These are phyloP conservation scores for Toxicodendron radicans DNA, from an alignment of 345 rosid genomes.

Conservation along the genomic window DNA sequence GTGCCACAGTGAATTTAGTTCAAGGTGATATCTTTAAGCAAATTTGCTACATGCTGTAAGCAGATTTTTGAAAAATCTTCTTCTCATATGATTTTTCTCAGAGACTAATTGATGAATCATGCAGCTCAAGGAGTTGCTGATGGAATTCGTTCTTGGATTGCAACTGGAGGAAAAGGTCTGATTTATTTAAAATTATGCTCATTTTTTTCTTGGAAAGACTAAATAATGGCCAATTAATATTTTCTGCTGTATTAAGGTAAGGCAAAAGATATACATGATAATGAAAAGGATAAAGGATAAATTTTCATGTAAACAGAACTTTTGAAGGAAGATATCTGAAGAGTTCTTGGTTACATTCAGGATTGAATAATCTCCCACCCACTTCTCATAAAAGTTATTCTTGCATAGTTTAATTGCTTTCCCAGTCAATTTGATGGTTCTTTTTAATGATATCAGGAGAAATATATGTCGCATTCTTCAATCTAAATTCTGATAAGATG, in stretches of 20 bases:
- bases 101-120: neutral
- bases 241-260: too few relatives aligned
- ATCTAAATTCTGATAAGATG: constrained; percentile 41
- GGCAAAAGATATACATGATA: too few relatives aligned
- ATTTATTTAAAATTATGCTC: neutral
- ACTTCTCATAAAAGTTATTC: too few relatives aligned
- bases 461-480: constrained; percentile 59
- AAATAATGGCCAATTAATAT: too few relatives aligned
- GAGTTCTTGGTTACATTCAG: too few relatives aligned
- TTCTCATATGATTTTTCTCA: constrained; percentile 8
- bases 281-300: too few relatives aligned
- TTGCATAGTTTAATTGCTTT: too few relatives aligned
- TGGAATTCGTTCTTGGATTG: constrained; percentile 80
- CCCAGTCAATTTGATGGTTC: neutral
- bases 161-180: constrained; percentile 68
- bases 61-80: neutral
- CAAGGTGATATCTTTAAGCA: constrained; percentile 39
- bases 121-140: constrained; percentile 31
- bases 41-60: neutral
- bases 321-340: too few relatives aligned
- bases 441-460: constrained; percentile 37
- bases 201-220: too few relatives aligned
- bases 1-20: constrained; percentile 48
- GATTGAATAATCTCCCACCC: too few relatives aligned
- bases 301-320: too few relatives aligned